Percentiles rank a stretch among this genome's conserved stretches.
Evolutionary conservation across 768 basidiomycete species (phyloP).

Genomic region (Pulveroboletus sp.): DNA sequence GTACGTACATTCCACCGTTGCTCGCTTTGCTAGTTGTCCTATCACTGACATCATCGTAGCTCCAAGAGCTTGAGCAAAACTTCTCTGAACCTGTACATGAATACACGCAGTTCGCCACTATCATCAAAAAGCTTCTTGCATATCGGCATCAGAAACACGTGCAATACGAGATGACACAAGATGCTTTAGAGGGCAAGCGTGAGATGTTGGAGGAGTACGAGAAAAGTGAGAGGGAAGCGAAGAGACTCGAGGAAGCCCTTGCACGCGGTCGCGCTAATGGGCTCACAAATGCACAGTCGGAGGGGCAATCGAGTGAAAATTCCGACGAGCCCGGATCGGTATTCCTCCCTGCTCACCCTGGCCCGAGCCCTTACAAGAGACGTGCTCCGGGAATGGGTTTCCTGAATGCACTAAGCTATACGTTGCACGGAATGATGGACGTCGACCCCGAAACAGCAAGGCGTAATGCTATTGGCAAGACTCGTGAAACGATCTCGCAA

Average conservation of each 20-base stretch:
- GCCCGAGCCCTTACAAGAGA: conserved; percentile 60
- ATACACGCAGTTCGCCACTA: conserved; percentile 88
- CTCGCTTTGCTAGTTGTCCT: conserved; percentile 2
- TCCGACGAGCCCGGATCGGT: conserved; percentile 42
- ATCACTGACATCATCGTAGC: conserved; percentile 39
- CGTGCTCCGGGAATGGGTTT: conserved; percentile 79
- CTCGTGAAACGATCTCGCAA: conserved; percentile 91
- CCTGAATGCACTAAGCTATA: conserved; percentile 87
- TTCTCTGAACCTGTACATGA: conserved; percentile 97
- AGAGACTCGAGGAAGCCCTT: conserved; percentile 83
- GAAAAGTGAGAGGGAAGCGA: conserved; percentile 87
- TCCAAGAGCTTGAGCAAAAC: conserved; percentile 90
- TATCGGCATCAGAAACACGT: conserved; percentile 98
- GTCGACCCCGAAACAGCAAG: conserved; percentile 95
- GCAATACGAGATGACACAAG: conserved; percentile 96
- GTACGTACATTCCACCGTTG: conserved; percentile 40
- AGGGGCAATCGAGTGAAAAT: conserved; percentile 32
- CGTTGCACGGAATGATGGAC: conserved; percentile 97
- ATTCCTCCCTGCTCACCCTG: conserved; percentile 74
- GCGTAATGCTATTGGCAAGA: conserved; percentile 89
- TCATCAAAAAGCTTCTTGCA: conserved; percentile 90
- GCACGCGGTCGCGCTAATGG: conserved; percentile 46
- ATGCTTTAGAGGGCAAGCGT: conserved; percentile 76
- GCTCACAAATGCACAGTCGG: conserved; percentile 20
- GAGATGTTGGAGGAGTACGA: conserved; percentile 86